Evolutionary conservation across 78 protist genomes (phyloP).

Genomic region (Andalucia godoyi): DNA sequence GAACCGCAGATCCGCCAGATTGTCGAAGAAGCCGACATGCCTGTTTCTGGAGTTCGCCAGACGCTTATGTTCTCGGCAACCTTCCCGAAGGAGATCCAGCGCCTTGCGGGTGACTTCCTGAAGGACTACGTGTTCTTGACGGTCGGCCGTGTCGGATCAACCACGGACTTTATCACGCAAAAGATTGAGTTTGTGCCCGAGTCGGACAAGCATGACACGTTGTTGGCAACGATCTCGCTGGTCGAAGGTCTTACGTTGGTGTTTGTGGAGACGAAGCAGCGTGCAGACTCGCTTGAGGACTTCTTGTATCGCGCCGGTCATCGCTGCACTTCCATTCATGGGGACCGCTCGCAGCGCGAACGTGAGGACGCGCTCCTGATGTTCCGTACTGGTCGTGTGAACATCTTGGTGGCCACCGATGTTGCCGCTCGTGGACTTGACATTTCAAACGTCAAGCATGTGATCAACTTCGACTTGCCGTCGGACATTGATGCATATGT

Average conservation of each 20-base stretch:
- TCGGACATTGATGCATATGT: constrained; percentile 74
- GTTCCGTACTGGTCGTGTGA: constrained; percentile 23
- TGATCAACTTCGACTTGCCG: constrained; percentile 97
- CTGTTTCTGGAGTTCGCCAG: constrained; percentile 53
- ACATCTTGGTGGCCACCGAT: constrained; percentile 92
- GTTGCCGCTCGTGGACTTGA: constrained; percentile 96
- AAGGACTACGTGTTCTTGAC: constrained; percentile 78
- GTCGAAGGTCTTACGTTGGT: constrained; percentile 44
- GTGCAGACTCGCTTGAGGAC: constrained; percentile 77
- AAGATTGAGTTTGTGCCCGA: constrained; percentile 38
- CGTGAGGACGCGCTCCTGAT: constrained; percentile 78
- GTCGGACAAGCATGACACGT: constrained; percentile 56
- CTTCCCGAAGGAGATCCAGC: constrained; percentile 88
- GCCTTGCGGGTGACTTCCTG: constrained; percentile 82
- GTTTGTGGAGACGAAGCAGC: constrained; percentile 83
- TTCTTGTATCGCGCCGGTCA: constrained; percentile 37
- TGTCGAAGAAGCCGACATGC: constrained; percentile 76
- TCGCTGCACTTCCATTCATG: constrained; percentile 84
- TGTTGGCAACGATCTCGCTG: constrained; percentile 53
- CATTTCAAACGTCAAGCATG: constrained; percentile 88
- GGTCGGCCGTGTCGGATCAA: constrained; percentile 94
- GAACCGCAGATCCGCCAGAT: constrained; percentile 95
- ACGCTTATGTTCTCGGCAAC: constrained; percentile 98
- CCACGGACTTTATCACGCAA: constrained; percentile 83
- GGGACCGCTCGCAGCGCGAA: constrained; percentile 92